phyloP scores from a whole-genome alignment of 768 basidiomycete species.

The Cyathus striatus region DNA sequence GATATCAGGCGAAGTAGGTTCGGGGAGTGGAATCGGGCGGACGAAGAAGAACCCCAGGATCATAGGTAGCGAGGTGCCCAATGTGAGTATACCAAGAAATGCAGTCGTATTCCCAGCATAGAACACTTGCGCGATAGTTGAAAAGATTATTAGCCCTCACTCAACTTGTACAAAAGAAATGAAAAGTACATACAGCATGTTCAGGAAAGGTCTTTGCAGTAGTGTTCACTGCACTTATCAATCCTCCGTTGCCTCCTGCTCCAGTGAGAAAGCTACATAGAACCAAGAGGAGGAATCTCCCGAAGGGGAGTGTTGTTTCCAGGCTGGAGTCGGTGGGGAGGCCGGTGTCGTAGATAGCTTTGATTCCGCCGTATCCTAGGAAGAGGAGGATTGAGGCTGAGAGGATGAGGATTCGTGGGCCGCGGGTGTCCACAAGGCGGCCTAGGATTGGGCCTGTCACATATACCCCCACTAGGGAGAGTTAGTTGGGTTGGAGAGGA shows the following conservation, averaged over 20 bases:
- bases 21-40: constrained; percentile 55
- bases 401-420: constrained; percentile 64
- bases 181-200: constrained; percentile 42
- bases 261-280: constrained; percentile 72
- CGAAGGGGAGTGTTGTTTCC: constrained; percentile 29
- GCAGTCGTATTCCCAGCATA: constrained; percentile 68
- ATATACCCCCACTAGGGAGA: constrained; percentile 65
- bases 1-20: neutral
- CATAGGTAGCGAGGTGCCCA: constrained; percentile 80
- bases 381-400: constrained; percentile 57
- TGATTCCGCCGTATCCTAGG: constrained; percentile 72
- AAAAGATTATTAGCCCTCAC: too few relatives aligned
- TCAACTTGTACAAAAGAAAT: too few relatives aligned
- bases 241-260: constrained; percentile 68
- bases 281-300: constrained; percentile 47
- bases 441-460: constrained; percentile 76
- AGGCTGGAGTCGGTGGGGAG: too few relatives aligned
- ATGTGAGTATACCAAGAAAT: constrained; percentile 67
- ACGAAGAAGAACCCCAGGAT: constrained; percentile 66
- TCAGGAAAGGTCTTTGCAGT: constrained; percentile 84
- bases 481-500: neutral
- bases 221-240: constrained; percentile 66
- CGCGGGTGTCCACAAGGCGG: constrained; percentile 66
- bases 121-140: constrained; percentile 61
- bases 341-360: constrained; percentile 57